Conservation (phyloP, 768 basidiomycete genomes). For the Tulasnella sp. region DNA sequence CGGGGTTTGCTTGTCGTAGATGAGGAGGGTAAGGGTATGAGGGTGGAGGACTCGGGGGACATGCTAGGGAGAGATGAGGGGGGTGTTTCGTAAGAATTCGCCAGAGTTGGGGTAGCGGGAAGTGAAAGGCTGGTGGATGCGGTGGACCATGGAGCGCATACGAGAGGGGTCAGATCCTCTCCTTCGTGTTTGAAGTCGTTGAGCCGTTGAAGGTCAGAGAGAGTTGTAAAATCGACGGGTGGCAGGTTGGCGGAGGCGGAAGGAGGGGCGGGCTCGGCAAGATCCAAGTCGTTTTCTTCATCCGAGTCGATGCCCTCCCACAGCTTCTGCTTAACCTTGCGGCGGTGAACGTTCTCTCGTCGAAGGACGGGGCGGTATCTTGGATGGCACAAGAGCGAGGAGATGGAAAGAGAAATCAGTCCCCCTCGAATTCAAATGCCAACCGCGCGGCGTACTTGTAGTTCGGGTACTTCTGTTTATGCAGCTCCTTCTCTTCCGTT, state of each 20-base stretch:
- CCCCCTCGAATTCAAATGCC: background rate
- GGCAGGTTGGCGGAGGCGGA: background rate
- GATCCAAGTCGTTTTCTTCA: background rate
- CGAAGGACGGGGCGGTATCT: conserved; percentile 21
- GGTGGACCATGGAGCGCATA: background rate
- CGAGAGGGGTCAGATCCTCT: background rate
- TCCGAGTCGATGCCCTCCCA: conserved; percentile 28
- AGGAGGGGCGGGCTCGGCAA: background rate
- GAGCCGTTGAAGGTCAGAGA: background rate
- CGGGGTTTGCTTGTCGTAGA: background rate
- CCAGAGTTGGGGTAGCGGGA: background rate
- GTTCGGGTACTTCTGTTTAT: conserved; percentile 25
- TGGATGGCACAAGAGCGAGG: background rate
- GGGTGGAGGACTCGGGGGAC: background rate
- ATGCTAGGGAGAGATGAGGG: background rate
- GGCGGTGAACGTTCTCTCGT: background rate
- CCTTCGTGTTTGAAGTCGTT: background rate
- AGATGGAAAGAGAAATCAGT: background rate
- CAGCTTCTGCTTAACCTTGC: conserved; percentile 25
- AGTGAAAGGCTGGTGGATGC: background rate
- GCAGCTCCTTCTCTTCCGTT: conserved; percentile 10
- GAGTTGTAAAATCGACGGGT: background rate
- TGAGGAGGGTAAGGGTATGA: background rate
- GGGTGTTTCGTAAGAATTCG: background rate
- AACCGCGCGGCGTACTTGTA: conserved; percentile 27